Percentiles rank a stretch among this genome's conserved stretches.
Evolutionary conservation across 2,329 filamentous ascomycete species (phyloP).

Genomic region (Teratosphaeria pseudoeucalypti): DNA sequence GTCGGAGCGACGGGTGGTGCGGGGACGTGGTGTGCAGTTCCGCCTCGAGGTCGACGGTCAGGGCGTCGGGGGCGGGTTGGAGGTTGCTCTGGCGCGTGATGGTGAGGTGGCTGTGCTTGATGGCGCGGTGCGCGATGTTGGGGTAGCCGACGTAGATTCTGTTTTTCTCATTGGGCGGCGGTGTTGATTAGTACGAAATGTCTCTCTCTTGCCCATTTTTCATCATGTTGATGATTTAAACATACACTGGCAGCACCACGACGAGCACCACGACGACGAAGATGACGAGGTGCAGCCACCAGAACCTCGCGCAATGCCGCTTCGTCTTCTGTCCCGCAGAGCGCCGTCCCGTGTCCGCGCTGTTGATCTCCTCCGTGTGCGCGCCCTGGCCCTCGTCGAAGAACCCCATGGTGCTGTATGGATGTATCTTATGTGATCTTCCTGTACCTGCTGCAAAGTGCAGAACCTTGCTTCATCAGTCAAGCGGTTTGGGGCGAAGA

Average conservation of each 20-base stretch:
- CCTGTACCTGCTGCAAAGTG: not conserved
- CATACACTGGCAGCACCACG: slow-evolving; percentile 51
- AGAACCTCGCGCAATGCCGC: slow-evolving; percentile 32
- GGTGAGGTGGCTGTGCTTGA: slow-evolving; percentile 42
- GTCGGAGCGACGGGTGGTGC: slow-evolving; percentile 45
- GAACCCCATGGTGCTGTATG: not conserved
- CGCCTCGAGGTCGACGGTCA: not conserved
- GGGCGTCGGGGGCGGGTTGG: slow-evolving; percentile 36
- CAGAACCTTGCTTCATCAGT: not conserved
- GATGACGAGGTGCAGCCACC: slow-evolving; percentile 51
- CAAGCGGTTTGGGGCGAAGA: not conserved
- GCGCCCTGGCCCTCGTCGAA: not conserved
- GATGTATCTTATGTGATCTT: not conserved
- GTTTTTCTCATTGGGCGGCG: not conserved
- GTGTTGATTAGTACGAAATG: not conserved
- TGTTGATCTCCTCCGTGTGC: not conserved
- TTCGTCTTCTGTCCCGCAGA: slow-evolving; percentile 12
- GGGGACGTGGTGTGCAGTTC: slow-evolving; percentile 23
- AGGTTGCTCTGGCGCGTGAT: slow-evolving; percentile 42
- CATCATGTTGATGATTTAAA: slow-evolving; percentile 10
- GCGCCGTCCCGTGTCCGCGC: not conserved
- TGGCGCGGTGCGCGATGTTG: slow-evolving; percentile 44
- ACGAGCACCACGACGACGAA: slow-evolving; percentile 43
- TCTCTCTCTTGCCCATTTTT: not conserved
- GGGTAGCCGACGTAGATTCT: slow-evolving; percentile 51